Percentiles rank a stretch among this genome's conserved stretches.
Evolutionary conservation across 1,284 basidiomycete species (phyloP).

Genomic region (Trichosporon sp.): DNA sequence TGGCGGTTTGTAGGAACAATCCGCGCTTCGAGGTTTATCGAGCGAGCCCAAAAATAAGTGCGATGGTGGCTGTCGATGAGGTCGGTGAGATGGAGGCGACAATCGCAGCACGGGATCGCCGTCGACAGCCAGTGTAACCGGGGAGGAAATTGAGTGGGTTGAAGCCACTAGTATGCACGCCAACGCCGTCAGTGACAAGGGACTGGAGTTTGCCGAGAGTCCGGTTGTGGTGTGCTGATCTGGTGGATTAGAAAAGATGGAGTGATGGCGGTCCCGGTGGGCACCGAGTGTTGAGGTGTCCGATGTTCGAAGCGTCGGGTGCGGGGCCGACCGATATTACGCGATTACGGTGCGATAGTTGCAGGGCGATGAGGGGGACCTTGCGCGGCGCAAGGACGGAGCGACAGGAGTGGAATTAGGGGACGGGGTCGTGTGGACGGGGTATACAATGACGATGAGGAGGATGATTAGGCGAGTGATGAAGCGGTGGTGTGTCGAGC

Average conservation of each 20-base stretch:
- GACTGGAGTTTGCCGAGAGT: background rate
- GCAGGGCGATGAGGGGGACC: background rate
- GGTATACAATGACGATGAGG: background rate
- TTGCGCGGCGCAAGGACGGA: background rate
- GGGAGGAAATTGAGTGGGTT: background rate
- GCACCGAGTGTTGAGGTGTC: background rate
- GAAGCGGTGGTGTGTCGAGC: background rate
- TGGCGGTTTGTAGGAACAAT: background rate
- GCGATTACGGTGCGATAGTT: background rate
- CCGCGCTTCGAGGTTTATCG: background rate
- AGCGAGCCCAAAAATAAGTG: background rate
- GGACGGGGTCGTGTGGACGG: background rate
- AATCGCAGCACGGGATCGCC: background rate
- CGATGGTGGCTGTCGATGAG: background rate
- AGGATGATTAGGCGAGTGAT: background rate
- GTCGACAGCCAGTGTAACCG: background rate
- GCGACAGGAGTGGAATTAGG: background rate
- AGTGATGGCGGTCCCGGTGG: background rate
- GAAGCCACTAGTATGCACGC: background rate
- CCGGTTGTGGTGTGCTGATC: background rate
- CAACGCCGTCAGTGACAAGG: background rate
- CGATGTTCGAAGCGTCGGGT: background rate
- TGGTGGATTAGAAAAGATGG: background rate
- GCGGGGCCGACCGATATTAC: background rate
- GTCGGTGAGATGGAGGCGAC: background rate